Evolutionary conservation across 768 basidiomycete genomes (phyloP).

Genomic region (Coprinellus micaceus): DNA sequence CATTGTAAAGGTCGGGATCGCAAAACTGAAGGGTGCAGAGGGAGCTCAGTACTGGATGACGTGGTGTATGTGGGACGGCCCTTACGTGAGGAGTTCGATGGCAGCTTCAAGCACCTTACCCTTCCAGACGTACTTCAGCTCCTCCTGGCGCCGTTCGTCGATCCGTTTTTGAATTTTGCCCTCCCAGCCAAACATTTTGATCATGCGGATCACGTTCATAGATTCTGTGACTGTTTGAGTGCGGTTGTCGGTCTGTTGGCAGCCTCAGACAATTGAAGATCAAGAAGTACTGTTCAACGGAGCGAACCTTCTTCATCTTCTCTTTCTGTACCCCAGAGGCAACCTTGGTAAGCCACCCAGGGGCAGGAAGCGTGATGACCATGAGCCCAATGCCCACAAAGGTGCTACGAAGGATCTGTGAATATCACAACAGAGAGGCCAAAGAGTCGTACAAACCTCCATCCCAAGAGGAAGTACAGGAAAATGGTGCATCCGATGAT

Average conservation of each 20-base stretch:
- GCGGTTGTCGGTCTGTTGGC: constrained; percentile 43
- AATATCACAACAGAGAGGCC: background rate
- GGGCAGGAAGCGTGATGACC: constrained; percentile 8
- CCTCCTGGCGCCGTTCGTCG: constrained; percentile 56
- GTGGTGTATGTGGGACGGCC: background rate
- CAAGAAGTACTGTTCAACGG: constrained; percentile 42
- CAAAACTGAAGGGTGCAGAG: constrained; percentile 34
- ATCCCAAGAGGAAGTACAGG: constrained; percentile 43
- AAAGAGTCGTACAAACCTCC: constrained; percentile 31
- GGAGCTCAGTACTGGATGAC: background rate
- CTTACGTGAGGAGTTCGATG: constrained; percentile 47
- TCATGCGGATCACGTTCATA: constrained; percentile 63
- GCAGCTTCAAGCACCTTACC: constrained; percentile 36
- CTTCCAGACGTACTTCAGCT: constrained; percentile 56
- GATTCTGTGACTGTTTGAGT: constrained; percentile 63
- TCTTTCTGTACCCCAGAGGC: constrained; percentile 45
- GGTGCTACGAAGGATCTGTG: constrained; percentile 1
- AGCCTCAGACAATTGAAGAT: constrained; percentile 37
- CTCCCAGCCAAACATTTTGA: constrained; percentile 74
- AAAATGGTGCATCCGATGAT: constrained; percentile 40
- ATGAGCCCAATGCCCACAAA: constrained; percentile 7
- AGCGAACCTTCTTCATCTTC: constrained; percentile 55
- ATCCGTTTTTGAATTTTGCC: constrained; percentile 52
- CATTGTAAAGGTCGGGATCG: constrained; percentile 66
- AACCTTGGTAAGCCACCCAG: constrained; percentile 35